Base-by-base conservation (phyloP, 441 rosid genomes). In the Melianthus villosus region DNA sequence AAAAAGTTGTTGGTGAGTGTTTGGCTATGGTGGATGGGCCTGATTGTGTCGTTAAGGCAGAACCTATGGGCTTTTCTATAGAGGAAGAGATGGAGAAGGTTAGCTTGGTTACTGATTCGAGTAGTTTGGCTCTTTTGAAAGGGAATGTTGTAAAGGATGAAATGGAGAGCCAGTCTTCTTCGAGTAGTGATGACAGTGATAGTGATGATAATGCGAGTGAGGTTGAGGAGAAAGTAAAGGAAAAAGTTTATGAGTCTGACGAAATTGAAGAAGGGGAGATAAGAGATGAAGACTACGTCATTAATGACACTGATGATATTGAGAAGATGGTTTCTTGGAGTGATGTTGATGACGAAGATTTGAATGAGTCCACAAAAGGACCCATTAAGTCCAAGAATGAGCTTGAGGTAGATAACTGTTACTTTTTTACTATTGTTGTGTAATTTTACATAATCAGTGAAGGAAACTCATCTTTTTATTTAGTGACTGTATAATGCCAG, bases 201-300 rank as follows among this genome's bases (percentile, higher is more conserved):
- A 8, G 22, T 11, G 51, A 42, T 7, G 54, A 64, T 12, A 41
- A 34, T 1, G 50, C 48, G 2, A 53, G 44, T 16, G 60, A 39
- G 4, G 56, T 41, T 9, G 63, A 53, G 25, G 47, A 45, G 51
- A 49, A 51, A 14, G n/a, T 38, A 7, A 46, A 51, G 36, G 53
- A 44, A 48, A 57, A 43, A 39, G 40, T 22, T 36, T 54, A 16
- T 35, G 63, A 45, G 38, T 31, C 14, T 13, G 65, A 54, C 28
- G 82, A 81, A 28, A 66, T 73, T 34, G 96, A 85, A 67, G 94
- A 84, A 67, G 98, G 98, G 9, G 96, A 91, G 64, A 77, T 84
- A 49, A 56, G 62, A 38, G 72, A 29, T 3, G 38, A 18, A 2
- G 46, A 30, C 0, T 16, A 33, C 2, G 18, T 13, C 22, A 14